Conservation (phyloP, 2,329 filamentous ascomycete genomes). For the Ceratocystis ficicola region DNA sequence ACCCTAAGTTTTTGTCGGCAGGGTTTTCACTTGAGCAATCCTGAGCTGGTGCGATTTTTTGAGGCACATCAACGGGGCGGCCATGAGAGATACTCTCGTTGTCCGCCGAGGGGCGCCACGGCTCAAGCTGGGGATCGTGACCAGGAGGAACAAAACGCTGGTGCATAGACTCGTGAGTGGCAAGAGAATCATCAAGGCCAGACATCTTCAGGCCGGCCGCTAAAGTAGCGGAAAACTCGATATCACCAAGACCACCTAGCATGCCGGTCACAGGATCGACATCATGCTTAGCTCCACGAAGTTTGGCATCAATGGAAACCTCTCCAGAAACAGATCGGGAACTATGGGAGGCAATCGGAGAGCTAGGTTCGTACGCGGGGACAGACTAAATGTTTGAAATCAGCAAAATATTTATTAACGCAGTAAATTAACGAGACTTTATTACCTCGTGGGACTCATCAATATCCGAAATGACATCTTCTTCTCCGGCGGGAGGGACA, state of each 20-base stretch:
- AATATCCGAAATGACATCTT: slow-evolving; percentile 21
- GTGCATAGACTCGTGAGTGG: slow-evolving; percentile 12
- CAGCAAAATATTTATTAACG: slow-evolving; percentile 14
- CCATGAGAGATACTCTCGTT: not conserved
- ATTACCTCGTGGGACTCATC: slow-evolving; percentile 19
- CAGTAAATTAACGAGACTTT: not conserved
- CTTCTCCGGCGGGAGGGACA: slow-evolving; percentile 9
- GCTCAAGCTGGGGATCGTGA: slow-evolving; percentile 6
- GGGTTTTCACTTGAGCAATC: slow-evolving; percentile 18
- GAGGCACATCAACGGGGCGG: not conserved
- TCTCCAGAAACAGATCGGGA: slow-evolving; percentile 26
- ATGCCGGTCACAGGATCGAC: not conserved
- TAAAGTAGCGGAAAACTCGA: slow-evolving; percentile 17
- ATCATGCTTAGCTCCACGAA: not conserved
- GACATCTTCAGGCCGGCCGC: slow-evolving; percentile 15
- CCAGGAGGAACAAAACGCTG: slow-evolving; percentile 13
- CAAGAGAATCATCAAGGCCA: not conserved
- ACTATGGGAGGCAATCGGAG: slow-evolving; percentile 17
- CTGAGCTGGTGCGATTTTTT: not conserved
- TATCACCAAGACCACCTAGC: slow-evolving; percentile 9
- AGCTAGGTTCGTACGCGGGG: slow-evolving; percentile 19
- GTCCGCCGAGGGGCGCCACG: not conserved
- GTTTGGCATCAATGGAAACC: not conserved
- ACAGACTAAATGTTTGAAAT: slow-evolving; percentile 19
- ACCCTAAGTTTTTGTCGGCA: not conserved